Evolutionary conservation across 2,329 filamentous ascomycete species (phyloP), one percentile per base, ranked within the genome.

Genomic region (Niveomyces coronatus): DNA sequence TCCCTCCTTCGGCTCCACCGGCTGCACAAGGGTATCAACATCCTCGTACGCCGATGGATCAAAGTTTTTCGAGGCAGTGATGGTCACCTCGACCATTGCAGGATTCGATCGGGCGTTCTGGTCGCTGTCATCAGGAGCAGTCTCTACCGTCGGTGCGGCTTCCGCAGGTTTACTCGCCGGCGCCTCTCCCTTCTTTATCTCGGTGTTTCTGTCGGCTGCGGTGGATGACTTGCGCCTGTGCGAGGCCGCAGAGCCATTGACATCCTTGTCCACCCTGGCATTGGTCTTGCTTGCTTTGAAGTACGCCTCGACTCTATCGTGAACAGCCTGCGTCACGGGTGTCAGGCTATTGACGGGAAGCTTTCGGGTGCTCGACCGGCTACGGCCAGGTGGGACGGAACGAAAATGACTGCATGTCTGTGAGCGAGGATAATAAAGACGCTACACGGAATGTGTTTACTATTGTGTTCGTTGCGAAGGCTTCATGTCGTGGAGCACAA

Each of bases 401-500:
- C 53, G 57, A 56, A 80, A 79, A 48, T 76, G 70, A 58, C 76
- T 79, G 32, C 22, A 41, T 54, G 64, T 43, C 61, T 53, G 45
- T 36, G 38, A 29, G 11, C 22, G 31, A 18, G 14, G 4, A 27
- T 28, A 18, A 19, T 14, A n/a, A 24, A 16, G 9, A 17, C 18
- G 28, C 23, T 7, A 19, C 22, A 35, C 17, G 9, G 24, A 15
- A 17, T 4, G 26, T 36, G 51, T 67, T 55, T 61, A 84, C 81
- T 75, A 85, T 50, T 81, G 64, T 9, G 82, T 80, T 45, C 83
- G 65, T 44, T 79, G 78, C n/a, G 79, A 73, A 2, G 78, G 72
- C 52, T 79, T 77, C 40, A 95, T 60, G 28, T 94, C 71, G 45
- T 79, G 76, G 41, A 85, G 74, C 20, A 95, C 67, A 55, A 89